Evolutionary conservation across 2,329 filamentous ascomycete species (phyloP).

Genomic region (Hypoxylon sp.): DNA sequence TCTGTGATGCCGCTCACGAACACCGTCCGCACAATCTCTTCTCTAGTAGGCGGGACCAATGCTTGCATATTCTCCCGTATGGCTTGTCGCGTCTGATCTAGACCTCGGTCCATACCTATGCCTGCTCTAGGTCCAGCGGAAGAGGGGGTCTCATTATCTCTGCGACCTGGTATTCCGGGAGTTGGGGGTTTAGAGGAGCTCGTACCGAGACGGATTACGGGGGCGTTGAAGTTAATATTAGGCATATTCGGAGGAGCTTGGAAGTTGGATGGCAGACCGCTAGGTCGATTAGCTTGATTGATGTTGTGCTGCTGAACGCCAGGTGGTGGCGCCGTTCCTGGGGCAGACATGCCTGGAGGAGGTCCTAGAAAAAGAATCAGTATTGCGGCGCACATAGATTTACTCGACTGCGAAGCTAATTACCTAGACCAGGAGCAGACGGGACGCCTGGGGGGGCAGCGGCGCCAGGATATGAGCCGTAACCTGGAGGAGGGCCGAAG

Average conservation of each 20-base stretch:
- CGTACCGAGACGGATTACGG: conserved; percentile 93
- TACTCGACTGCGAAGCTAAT: conserved; percentile 50
- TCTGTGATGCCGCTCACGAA: conserved; percentile 90
- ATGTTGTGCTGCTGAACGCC: conserved; percentile 82
- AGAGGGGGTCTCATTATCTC: conserved; percentile 61
- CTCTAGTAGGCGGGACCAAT: conserved; percentile 84
- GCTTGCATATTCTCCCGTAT: conserved; percentile 78
- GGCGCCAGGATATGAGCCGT: conserved; percentile 76
- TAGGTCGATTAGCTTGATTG: conserved; percentile 84
- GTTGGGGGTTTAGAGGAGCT: conserved; percentile 74
- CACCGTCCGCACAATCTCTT: conserved; percentile 92
- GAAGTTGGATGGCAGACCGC: conserved; percentile 84
- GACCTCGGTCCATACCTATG: conserved; percentile 73
- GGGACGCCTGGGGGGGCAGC: conserved; percentile 76
- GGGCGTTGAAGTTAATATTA: conserved; percentile 98
- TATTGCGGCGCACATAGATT: conserved; percentile 31
- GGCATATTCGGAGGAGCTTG: conserved; percentile 92
- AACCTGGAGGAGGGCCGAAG: conserved; percentile 83
- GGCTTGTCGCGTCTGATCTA: conserved; percentile 77
- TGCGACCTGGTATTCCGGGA: conserved; percentile 59
- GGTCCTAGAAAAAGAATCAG: conserved; percentile 66
- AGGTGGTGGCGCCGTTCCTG: conserved; percentile 84
- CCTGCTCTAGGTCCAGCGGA: conserved; percentile 62
- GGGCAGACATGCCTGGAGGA: conserved; percentile 85
- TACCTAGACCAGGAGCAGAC: conserved; percentile 87